Base-by-base conservation (phyloP, 768 basidiomycete species). In the Boletus vinaceobasis region DNA sequence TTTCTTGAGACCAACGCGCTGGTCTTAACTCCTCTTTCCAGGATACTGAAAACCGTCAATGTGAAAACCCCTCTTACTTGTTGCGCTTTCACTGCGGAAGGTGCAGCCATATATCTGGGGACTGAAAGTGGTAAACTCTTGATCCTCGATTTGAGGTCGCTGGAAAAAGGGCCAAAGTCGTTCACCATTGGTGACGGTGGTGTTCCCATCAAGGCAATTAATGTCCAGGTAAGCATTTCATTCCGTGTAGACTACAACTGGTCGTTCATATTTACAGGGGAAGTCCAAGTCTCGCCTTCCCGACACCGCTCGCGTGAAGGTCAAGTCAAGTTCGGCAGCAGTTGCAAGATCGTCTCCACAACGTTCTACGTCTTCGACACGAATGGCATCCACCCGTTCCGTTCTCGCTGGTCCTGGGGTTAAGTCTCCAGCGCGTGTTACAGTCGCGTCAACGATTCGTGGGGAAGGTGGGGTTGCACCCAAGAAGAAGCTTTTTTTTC, bases 41-140 rank as follows among this genome's bases (percentile, higher is more conserved):
- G 87, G 19, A 72, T 87, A 43, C 78, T 87, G 58, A 82, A 85
- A 27, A 80, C 77, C 2, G 63, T 90, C 39, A 73, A 76, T 46
- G 64, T 86, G 50, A 80, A 84, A 53, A 71, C 72, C 1, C 71
- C 75, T 1, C 63, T 88, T 14, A 85, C 86, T 6, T 79, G 83
- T n/a, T 68, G 87, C 3, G 72, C 75, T 9, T 90, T 90, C 67
- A 87, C 88, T 23, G 75, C 80, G 0, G 86, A 89, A 57, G 88
- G 88, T 6, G 85, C 80, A 5, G 74, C 80, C 8, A 72, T 90
- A 45, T 88, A 84, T 63, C 56, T 85, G 4, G 88, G 88, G 1
- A 86, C 87, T 5, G 77, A 79, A 53, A 74, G 75, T 32, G 88
- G 88, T 4, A 83, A 78, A 50, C 69, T 90, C n/a, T 66, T 88